These are phyloP conservation scores for Naganishia cerealis DNA, from an alignment of 1,284 basidiomycete species.

Conservation along the genomic window DNA sequence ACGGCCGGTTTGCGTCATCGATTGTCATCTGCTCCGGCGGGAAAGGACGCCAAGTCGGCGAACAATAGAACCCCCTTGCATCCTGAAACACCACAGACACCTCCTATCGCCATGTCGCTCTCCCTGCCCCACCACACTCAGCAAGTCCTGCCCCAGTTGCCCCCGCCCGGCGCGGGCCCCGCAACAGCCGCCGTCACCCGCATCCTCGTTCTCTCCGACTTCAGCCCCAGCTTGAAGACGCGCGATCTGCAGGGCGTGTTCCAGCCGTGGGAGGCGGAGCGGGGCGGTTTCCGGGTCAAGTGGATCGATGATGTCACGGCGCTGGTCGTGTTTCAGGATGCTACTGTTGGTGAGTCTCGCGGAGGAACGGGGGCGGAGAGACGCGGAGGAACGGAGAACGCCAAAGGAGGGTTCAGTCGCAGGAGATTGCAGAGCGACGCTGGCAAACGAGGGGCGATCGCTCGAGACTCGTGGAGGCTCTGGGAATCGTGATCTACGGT, in stretches of 20 bases:
- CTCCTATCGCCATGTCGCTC: conserved; percentile 39
- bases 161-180: conserved; percentile 40
- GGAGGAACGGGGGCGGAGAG: background rate
- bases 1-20: too few species aligned
- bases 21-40: too few species aligned
- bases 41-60: too few species aligned
- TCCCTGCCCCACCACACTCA: conserved; percentile 48
- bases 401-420: too few species aligned
- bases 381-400: background rate
- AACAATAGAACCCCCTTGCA: too few species aligned
- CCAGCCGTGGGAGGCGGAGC: conserved; percentile 79
- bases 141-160: conserved; percentile 46
- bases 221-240: conserved; percentile 93
- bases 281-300: conserved; percentile 96
- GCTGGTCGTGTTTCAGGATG: conserved; percentile 82
- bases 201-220: conserved; percentile 86
- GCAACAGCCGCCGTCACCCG: conserved; percentile 87
- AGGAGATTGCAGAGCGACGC: too few species aligned
- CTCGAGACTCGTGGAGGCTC: too few species aligned
- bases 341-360: conserved; percentile 55
- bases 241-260: conserved; percentile 91
- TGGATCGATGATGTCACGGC: conserved; percentile 97
- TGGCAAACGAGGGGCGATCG: too few species aligned
- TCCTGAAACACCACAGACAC: too few species aligned
- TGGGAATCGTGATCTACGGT: too few species aligned